phyloP scores from a whole-genome alignment of 257 asterid genomes.

The Marsdenia floribunda region DNA sequence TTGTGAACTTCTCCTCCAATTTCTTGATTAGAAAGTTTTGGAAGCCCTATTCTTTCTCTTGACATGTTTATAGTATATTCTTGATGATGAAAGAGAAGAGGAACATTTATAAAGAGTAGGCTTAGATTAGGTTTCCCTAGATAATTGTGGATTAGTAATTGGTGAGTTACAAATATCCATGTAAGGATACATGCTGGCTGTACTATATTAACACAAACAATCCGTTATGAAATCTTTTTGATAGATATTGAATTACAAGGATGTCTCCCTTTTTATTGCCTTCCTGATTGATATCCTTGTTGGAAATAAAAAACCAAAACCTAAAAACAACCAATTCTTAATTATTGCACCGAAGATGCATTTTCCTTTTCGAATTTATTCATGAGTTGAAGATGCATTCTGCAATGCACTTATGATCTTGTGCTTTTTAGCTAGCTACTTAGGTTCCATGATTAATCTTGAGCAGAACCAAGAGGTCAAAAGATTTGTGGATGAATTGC shows the following conservation, averaged over 20 bases:
- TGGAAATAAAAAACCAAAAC: not conserved
- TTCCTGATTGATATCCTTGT: not conserved
- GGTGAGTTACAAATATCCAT: not conserved
- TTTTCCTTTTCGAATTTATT: not conserved
- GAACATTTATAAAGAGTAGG: not conserved
- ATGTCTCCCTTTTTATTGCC: not conserved
- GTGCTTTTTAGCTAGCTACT: not conserved
- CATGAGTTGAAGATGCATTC: not conserved
- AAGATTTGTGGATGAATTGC: not conserved
- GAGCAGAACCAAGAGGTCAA: not conserved
- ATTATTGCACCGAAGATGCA: not conserved
- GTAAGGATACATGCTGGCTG: not conserved
- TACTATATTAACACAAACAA: not conserved
- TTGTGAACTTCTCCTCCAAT: not conserved
- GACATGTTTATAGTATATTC: not conserved
- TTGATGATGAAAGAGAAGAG: not conserved
- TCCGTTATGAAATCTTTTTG: not conserved
- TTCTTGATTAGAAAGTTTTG: not conserved
- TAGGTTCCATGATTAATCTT: not conserved
- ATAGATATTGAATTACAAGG: not conserved
- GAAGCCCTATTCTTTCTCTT: not conserved
- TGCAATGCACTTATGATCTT: not conserved
- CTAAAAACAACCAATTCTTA: no score
- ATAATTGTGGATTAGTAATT: not conserved
- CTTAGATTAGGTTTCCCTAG: not conserved